Conservation (phyloP, 495 filamentous ascomycete genomes). For the Hypoxylon rickii region DNA sequence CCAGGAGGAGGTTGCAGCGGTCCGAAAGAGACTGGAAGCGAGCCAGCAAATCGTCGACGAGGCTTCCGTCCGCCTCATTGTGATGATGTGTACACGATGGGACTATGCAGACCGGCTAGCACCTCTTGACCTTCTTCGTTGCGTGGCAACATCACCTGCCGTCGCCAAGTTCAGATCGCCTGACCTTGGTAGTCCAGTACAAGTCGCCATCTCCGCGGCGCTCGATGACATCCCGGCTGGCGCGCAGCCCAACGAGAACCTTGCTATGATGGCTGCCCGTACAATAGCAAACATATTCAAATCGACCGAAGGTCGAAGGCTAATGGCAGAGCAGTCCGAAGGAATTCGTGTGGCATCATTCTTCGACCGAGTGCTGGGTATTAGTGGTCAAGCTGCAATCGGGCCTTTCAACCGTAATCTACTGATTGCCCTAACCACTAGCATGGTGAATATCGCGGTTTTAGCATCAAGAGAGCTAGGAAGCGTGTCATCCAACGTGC, state of each 20-base stretch:
- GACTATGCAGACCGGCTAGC: slow-evolving; percentile 77
- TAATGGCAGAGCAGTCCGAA: slow-evolving; percentile 64
- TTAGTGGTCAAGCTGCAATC: slow-evolving; percentile 52
- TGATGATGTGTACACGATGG: slow-evolving; percentile 76
- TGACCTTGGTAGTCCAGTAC: slow-evolving; percentile 55
- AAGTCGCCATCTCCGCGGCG: slow-evolving; percentile 58
- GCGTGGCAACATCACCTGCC: slow-evolving; percentile 69
- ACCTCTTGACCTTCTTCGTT: slow-evolving; percentile 81
- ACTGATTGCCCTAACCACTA: slow-evolving; percentile 77
- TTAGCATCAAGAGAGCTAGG: slow-evolving; percentile 47
- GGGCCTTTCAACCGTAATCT: slow-evolving; percentile 76
- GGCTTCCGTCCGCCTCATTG: slow-evolving; percentile 59
- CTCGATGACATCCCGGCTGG: slow-evolving; percentile 41
- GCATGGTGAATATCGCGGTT: slow-evolving; percentile 84
- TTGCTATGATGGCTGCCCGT: slow-evolving; percentile 83
- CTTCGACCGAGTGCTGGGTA: slow-evolving; percentile 48
- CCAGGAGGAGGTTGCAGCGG: slow-evolving; percentile 57
- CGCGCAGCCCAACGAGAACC: slow-evolving; percentile 61
- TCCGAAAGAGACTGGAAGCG: slow-evolving; percentile 63
- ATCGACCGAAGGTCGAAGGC: slow-evolving; percentile 67
- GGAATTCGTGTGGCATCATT: slow-evolving; percentile 44
- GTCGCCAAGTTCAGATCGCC: slow-evolving; percentile 56
- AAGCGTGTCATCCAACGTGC: slow-evolving; percentile 29
- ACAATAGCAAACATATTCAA: slow-evolving; percentile 87
- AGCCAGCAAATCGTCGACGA: slow-evolving; percentile 40